A percentile compares a stretch with the other conserved stretches of the same genome.
Evolutionary conservation across 768 basidiomycete genomes (phyloP).

Genomic region (Pholiota molesta): DNA sequence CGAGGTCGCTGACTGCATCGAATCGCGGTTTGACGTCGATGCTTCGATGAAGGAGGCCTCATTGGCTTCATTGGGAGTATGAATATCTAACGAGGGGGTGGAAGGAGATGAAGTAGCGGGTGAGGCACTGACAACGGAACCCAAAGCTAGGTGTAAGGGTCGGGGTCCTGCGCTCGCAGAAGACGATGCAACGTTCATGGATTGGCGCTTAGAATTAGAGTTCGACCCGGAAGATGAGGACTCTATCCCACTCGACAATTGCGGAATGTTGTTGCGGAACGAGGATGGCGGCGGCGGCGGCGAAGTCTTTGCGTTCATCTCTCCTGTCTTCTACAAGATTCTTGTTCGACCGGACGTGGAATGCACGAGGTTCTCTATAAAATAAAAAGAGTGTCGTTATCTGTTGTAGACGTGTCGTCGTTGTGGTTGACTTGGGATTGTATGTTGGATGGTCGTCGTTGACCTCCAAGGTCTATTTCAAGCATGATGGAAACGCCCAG

Average conservation of each 20-base stretch:
- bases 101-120: slow-evolving; percentile 16
- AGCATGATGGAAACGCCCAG: not conserved
- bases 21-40: not conserved
- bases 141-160: slow-evolving; percentile 50
- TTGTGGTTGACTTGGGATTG: not conserved
- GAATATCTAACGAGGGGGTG: not conserved
- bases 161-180: slow-evolving; percentile 36
- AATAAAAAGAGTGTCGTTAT: slow-evolving; percentile 2
- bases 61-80: not conserved
- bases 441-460: not conserved
- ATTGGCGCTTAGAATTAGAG: slow-evolving; percentile 13
- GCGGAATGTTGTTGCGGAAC: slow-evolving; percentile 5
- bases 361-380: not conserved
- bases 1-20: slow-evolving; percentile 1
- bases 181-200: slow-evolving; percentile 10
- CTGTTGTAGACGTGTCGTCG: slow-evolving; percentile 4
- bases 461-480: slow-evolving; percentile 1
- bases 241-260: not conserved
- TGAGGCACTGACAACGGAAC: slow-evolving; percentile 27
- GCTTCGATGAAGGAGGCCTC: not conserved
- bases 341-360: not conserved
- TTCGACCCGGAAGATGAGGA: slow-evolving; percentile 6
- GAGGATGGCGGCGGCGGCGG: slow-evolving; percentile 10
- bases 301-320: slow-evolving; percentile 1
- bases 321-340: not conserved